phyloP scores from a whole-genome alignment of 352 stramenopile species.

The Phytophthora pini region DNA sequence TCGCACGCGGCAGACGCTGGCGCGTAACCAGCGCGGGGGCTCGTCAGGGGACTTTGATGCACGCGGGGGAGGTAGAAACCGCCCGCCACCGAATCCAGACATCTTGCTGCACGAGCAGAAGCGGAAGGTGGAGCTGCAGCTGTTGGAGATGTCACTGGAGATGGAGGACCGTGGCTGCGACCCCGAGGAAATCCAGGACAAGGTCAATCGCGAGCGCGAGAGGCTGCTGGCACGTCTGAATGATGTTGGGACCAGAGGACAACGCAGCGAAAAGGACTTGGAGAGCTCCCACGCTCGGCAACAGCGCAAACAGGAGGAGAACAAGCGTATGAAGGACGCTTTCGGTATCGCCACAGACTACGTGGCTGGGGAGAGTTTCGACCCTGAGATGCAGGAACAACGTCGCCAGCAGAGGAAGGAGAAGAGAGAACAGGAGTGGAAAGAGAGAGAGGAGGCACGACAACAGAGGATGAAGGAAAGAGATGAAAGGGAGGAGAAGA shows the following conservation, averaged over 20 bases:
- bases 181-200: constrained; percentile 73
- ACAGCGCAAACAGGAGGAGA: constrained; percentile 73
- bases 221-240: constrained; percentile 50
- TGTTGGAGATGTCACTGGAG: constrained; percentile 79
- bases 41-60: constrained; percentile 18
- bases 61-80: constrained; percentile 27
- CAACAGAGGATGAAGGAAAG: constrained; percentile 45
- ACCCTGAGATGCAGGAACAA: constrained; percentile 75
- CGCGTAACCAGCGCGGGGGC: constrained; percentile 45
- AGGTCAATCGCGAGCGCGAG: constrained; percentile 62
- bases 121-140: constrained; percentile 79
- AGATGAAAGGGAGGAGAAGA: constrained; percentile 41
- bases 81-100: constrained; percentile 64
- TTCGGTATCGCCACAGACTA: constrained; percentile 81
- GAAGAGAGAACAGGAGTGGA: constrained; percentile 50
- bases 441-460: constrained; percentile 54
- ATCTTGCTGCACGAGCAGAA: constrained; percentile 85
- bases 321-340: constrained; percentile 67
- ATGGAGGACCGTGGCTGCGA: constrained; percentile 80
- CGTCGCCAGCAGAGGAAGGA: constrained; percentile 58
- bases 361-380: constrained; percentile 78
- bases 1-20: constrained; percentile 71
- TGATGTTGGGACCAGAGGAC: constrained; percentile 1
- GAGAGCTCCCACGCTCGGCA: constrained; percentile 62
- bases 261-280: constrained; percentile 22